phyloP scores from a whole-genome alignment of 225 moss, liverwort and hornwort species.

The Sphagnum contortum region DNA sequence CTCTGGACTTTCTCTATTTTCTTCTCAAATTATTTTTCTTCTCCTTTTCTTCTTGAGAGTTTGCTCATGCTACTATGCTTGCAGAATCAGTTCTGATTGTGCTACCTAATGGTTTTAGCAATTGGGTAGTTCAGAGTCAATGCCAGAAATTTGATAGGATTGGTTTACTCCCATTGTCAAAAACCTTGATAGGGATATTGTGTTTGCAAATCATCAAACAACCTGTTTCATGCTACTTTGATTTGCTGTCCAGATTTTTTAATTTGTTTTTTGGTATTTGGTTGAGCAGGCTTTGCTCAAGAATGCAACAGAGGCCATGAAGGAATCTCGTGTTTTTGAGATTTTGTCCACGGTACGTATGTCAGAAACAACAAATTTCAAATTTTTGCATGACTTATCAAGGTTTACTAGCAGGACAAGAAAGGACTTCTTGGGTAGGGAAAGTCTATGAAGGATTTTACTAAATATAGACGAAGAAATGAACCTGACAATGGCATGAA shows the following conservation, averaged over 20 bases:
- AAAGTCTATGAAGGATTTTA: no score
- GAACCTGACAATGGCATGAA: no score
- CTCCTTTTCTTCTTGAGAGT: neutral
- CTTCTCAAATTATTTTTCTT: neutral
- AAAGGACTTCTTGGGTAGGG: no score
- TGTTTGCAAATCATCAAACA: neutral
- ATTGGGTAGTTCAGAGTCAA: no score
- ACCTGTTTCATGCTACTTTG: neutral
- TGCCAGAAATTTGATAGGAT: no score
- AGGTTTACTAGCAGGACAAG: no score
- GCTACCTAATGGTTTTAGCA: no score
- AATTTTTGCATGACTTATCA: no score
- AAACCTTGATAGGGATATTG: neutral
- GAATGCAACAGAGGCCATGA: slow-evolving; percentile 94
- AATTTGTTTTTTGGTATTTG: neutral
- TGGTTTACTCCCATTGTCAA: no score
- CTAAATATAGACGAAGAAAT: no score
- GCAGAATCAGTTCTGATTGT: neutral
- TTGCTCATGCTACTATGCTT: neutral
- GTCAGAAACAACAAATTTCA: no score
- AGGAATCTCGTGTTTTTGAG: slow-evolving; percentile 87
- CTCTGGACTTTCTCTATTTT: neutral
- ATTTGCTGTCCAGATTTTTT: neutral
- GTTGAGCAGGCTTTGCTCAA: slow-evolving; percentile 61
- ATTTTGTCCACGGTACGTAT: slow-evolving; percentile 72